Evolutionary conservation across 495 filamentous ascomycete genomes (phyloP).

Genomic region (Xylaria bambusicola): DNA sequence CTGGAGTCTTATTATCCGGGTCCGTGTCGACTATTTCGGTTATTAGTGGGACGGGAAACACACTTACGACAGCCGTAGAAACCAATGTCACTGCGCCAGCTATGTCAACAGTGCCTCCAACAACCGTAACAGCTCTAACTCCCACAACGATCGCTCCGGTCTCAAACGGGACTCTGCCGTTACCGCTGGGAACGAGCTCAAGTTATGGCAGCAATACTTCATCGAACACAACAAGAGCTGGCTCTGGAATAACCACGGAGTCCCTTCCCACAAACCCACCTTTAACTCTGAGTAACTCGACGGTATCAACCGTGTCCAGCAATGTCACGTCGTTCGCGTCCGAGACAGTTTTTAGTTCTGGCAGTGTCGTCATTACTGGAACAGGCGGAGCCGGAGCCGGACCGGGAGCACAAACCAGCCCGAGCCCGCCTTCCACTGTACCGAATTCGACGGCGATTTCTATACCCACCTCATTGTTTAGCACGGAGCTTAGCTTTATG

Average conservation of each 20-base stretch:
- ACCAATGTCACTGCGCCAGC: constrained; percentile 17
- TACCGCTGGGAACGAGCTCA: not conserved
- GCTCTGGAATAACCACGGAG: not conserved
- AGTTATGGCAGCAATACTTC: not conserved
- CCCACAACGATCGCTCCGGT: not conserved
- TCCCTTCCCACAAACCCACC: not conserved
- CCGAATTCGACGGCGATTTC: not conserved
- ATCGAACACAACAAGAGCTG: not conserved
- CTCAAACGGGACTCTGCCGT: constrained; percentile 6
- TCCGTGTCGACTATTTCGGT: constrained; percentile 3
- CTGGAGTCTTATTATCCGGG: not conserved
- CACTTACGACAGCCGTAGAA: not conserved
- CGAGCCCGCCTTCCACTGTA: not conserved
- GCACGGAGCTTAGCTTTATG: not conserved
- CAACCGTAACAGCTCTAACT: constrained; percentile 6
- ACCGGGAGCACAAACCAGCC: too few relatives aligned
- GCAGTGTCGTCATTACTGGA: not conserved
- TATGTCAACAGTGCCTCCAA: constrained; percentile 14
- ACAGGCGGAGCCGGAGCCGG: too few relatives aligned
- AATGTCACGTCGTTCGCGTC: not conserved
- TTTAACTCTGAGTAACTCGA: not conserved
- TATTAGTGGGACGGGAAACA: constrained; percentile 4
- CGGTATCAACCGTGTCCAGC: not conserved
- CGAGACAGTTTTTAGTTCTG: not conserved
- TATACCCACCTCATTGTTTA: not conserved